Conservation (phyloP, 192 early-diverging fungal genomes). For the Kickxella alabastrina region DNA sequence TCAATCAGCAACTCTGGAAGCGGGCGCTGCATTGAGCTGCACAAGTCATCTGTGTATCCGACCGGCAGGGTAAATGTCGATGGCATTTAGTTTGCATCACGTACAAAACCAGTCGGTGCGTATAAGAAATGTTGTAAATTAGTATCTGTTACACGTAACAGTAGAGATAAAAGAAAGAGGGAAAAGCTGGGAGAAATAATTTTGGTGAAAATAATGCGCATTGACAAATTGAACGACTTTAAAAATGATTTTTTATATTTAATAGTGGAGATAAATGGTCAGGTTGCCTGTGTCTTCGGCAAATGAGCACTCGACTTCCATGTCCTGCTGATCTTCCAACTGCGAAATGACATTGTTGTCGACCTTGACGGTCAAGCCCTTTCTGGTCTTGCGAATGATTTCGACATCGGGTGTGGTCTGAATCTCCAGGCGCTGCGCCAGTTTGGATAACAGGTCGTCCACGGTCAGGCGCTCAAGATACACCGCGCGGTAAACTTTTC, state of each 20-base stretch:
- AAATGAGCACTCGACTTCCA: slow-evolving; percentile 55
- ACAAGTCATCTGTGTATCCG: not conserved
- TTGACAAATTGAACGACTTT: too few species aligned
- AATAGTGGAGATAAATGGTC: slow-evolving; percentile 40
- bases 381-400: slow-evolving; percentile 51
- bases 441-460: slow-evolving; percentile 51
- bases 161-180: not conserved
- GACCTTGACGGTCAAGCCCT: slow-evolving; percentile 52
- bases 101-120: not conserved
- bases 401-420: slow-evolving; percentile 26
- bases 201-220: too few species aligned
- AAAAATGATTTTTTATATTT: too few species aligned
- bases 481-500: slow-evolving; percentile 58
- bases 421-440: slow-evolving; percentile 56
- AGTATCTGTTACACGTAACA: slow-evolving; percentile 5
- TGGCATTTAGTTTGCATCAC: not conserved
- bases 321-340: slow-evolving; percentile 63
- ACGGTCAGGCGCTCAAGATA: slow-evolving; percentile 60
- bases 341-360: slow-evolving; percentile 59
- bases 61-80: not conserved
- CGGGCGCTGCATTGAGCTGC: not conserved
- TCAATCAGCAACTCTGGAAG: not conserved
- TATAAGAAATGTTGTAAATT: not conserved
- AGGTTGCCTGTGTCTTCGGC: slow-evolving; percentile 35
- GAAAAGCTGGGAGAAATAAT: too few species aligned